Evolutionary conservation across 768 basidiomycete species (phyloP).

Genomic region (Lepiota brunneoincarnata): DNA sequence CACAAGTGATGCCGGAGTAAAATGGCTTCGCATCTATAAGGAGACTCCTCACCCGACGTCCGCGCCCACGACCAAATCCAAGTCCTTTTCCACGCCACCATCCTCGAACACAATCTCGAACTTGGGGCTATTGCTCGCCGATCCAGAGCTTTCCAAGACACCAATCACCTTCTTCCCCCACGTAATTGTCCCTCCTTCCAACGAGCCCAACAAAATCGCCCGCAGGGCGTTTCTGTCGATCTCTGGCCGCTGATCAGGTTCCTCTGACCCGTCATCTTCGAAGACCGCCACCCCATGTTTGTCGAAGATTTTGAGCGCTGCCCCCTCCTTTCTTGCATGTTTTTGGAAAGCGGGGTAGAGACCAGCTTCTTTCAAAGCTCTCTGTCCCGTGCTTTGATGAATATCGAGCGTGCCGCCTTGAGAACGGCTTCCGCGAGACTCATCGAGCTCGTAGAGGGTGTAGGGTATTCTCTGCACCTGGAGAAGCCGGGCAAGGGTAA

Average conservation of each 20-base stretch:
- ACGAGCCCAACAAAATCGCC: conserved; percentile 22
- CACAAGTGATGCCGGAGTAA: conserved; percentile 28
- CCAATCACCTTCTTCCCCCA: conserved; percentile 20
- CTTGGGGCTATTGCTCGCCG: conserved; percentile 5
- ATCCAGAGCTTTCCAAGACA: conserved; percentile 1
- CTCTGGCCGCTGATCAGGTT: conserved; percentile 19
- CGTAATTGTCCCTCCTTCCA: conserved; percentile 17
- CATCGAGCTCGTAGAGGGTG: conserved; percentile 23
- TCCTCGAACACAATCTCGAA: conserved; percentile 14
- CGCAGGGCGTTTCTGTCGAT: conserved; percentile 23
- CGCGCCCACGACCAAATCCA: conserved; percentile 24
- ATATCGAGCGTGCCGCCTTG: conserved; percentile 28
- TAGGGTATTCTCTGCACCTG: conserved; percentile 12
- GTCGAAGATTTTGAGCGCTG: conserved; percentile 16
- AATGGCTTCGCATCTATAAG: conserved; percentile 25
- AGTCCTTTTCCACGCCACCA: conserved; percentile 12
- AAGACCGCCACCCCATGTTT: conserved; percentile 11
- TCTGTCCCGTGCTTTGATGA: conserved; percentile 22
- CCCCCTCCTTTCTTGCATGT: conserved; percentile 17
- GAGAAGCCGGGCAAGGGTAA: conserved; percentile 24
- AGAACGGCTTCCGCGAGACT: conserved; percentile 15
- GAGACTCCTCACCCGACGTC: conserved; percentile 30
- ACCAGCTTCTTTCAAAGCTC: conserved; percentile 22
- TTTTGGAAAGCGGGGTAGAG: conserved; percentile 21
- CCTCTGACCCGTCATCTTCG: conserved; percentile 6